Percentiles rank a stretch among this genome's conserved stretches.
Conservation (phyloP, 164 flowering plant genomes). For the Vitis amurensis region DNA sequence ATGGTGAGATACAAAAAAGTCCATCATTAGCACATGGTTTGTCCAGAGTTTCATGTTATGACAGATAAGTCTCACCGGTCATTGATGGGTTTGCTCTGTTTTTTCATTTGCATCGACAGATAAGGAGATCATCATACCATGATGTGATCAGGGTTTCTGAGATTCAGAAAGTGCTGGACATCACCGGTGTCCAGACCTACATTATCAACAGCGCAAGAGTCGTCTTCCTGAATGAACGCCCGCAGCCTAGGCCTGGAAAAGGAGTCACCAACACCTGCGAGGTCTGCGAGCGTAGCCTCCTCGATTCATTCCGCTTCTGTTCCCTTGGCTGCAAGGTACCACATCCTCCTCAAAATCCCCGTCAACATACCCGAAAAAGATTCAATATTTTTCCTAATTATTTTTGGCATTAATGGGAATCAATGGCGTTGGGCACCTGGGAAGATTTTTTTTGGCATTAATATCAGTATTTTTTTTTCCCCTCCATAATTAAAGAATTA, state of each 20-base stretch:
- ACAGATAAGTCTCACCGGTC: background rate
- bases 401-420: too few relatives aligned
- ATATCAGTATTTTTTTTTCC: too few relatives aligned
- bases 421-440: background rate
- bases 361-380: conserved; percentile 93
- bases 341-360: conserved; percentile 51
- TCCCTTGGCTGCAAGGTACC: conserved; percentile 96
- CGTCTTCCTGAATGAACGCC: conserved; percentile 87
- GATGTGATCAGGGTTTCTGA: conserved; percentile 93
- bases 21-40: too few relatives aligned
- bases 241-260: conserved; percentile 95
- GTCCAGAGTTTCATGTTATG: background rate
- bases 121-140: conserved; percentile 94
- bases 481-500: too few relatives aligned
- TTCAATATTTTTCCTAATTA: conserved; percentile 28
- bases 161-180: conserved; percentile 85
- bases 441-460: background rate
- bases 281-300: conserved; percentile 86
- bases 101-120: conserved; percentile 37
- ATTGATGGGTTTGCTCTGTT: conserved; percentile 5
- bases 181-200: conserved; percentile 85
- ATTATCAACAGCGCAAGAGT: conserved; percentile 90
- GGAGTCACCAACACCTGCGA: conserved; percentile 89
- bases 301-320: conserved; percentile 89
- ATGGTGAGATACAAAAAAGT: background rate